A percentile compares a stretch with the other conserved stretches of the same genome.
phyloP scores from a whole-genome alignment of 2,329 filamentous ascomycete genomes.

The Phaeoacremonium minimum region DNA sequence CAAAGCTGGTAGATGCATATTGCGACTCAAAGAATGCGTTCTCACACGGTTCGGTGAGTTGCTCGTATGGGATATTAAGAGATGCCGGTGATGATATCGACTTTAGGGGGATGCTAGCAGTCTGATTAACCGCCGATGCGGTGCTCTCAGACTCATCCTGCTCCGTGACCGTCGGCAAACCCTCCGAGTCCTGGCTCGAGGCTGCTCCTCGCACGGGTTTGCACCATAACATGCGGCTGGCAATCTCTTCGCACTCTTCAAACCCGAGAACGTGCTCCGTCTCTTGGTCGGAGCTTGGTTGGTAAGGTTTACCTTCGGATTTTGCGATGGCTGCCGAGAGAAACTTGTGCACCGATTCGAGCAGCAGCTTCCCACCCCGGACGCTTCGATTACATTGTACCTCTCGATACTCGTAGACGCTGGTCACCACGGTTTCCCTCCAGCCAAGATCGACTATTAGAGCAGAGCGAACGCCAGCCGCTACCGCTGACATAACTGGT shows the following conservation, averaged over 20 bases:
- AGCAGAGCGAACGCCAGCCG: conserved; percentile 80
- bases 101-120: conserved; percentile 34
- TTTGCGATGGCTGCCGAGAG: conserved; percentile 41
- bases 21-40: conserved; percentile 64
- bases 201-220: conserved; percentile 25
- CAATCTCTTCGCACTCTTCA: conserved; percentile 76
- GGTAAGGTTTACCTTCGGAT: conserved; percentile 14
- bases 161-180: conserved; percentile 50
- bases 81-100: conserved; percentile 47
- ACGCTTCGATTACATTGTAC: conserved; percentile 66
- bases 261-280: conserved; percentile 52
- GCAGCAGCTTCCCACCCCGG: conserved; percentile 69
- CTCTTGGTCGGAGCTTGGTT: conserved; percentile 13
- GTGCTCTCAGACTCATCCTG: conserved; percentile 44
- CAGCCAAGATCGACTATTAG: conserved; percentile 89
- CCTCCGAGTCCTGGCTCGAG: conserved; percentile 17
- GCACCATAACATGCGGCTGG: conserved; percentile 77
- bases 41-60: conserved; percentile 72
- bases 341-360: conserved; percentile 63
- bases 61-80: conserved; percentile 63
- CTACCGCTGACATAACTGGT: conserved; percentile 68
- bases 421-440: conserved; percentile 82
- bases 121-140: conserved; percentile 12
- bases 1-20: conserved; percentile 53
- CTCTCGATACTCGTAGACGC: conserved; percentile 87